Base-by-base conservation (phyloP, 2,329 filamentous ascomycete genomes). In the Paecilomyces sp. region DNA sequence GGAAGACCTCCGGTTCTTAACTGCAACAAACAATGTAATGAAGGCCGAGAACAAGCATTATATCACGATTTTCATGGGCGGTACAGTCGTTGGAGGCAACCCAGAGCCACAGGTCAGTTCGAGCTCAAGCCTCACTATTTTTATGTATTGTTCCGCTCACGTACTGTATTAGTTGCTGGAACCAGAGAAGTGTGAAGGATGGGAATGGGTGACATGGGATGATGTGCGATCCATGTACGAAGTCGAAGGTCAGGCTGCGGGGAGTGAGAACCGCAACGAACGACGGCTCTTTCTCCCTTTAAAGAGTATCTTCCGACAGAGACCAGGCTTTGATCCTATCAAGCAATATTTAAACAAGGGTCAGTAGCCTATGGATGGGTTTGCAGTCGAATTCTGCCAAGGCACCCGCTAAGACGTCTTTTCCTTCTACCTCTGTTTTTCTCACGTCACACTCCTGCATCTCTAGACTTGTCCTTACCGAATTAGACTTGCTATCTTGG, bases 21-120 rank as follows among this genome's bases (percentile, higher is more conserved):
- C 81, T 0, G 81, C 85, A 0, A 91, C 87, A 4, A 91, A 92
- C 68, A 85, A 87, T 65, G 69, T 89, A 0, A 89, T 91, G 69
- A 67, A 73, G 1, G 67, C 69, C 0, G 80, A 82, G n/a, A 74
- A 73, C 0, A 90, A 87, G 71, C 89, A 93, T 69, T 93, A 92
- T 67, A 79, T 91, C 56, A 92, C 90, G 0, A 71, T 91, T 2
- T 92, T 90, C 64, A 83, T 91, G 62, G 75, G 77, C 0, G 85
- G 83, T 51, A 74, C 72, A 53, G 75, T 84, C 64, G 68, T 74
- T 0, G 79, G 84, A 28, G 75, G 79, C 15, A 63, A 67, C 0
- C 79, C 79, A 28, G 71, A 83, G 63, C 82, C 88, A 0, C 58
- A 80, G 77, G 87, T 88, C 60, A 67, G 79, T 73, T 65, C 31